These are phyloP conservation scores for Pseudonitzschia delicatissima DNA, from an alignment of 108 stramenopile genomes.

Conservation along the genomic window DNA sequence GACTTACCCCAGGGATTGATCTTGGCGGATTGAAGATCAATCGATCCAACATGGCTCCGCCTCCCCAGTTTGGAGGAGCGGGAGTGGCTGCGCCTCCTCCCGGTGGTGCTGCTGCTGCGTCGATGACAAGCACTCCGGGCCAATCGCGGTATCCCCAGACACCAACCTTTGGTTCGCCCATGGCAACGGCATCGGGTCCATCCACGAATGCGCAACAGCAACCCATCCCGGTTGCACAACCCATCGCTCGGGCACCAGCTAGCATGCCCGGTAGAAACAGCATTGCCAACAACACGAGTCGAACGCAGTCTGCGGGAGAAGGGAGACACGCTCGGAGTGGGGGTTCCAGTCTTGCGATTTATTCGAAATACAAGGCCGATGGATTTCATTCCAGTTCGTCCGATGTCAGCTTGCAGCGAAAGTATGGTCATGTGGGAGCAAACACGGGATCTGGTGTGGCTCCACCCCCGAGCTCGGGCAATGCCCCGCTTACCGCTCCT, in stretches of 20 bases:
- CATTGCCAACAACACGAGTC: neutral
- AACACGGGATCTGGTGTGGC: conserved; percentile 4
- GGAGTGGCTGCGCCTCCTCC: conserved; percentile 9
- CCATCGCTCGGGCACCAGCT: conserved; percentile 3
- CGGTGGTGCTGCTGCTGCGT: conserved; percentile 3
- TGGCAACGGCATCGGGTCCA: neutral
- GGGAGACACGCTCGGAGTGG: conserved; percentile 52
- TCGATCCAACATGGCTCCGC: conserved; percentile 55
- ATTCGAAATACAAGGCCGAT: conserved; percentile 64
- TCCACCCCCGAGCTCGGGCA: conserved; percentile 27
- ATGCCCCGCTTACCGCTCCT: conserved; percentile 12
- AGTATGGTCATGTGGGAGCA: conserved; percentile 70
- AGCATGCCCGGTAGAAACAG: neutral
- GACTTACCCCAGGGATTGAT: conserved; percentile 78
- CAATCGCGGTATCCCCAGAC: conserved; percentile 11
- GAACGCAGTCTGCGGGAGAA: neutral
- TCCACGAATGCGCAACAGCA: neutral
- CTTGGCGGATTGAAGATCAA: conserved; percentile 67
- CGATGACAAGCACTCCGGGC: neutral
- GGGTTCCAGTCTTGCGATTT: conserved; percentile 33
- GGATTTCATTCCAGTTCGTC: conserved; percentile 87
- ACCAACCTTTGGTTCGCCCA: neutral
- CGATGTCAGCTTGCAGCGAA: conserved; percentile 71
- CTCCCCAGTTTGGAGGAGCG: conserved; percentile 37
- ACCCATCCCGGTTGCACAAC: neutral